Evolutionary conservation across 768 basidiomycete genomes (phyloP).

Genomic region (Phylloporus sp.): DNA sequence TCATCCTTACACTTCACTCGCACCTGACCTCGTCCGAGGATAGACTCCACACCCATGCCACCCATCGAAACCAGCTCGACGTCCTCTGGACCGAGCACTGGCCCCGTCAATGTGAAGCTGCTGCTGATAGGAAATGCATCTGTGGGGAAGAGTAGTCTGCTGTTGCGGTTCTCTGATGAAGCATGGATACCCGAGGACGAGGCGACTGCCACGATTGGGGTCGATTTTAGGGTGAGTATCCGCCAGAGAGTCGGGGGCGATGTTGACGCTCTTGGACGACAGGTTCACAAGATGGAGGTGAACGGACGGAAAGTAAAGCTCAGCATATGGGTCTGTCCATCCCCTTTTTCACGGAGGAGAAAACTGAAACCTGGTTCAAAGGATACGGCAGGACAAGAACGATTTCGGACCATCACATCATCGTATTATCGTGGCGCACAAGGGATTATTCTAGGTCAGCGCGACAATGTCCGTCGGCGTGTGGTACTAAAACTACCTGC

Average conservation of each 20-base stretch:
- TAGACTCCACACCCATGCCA: conserved; percentile 10
- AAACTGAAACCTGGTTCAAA: conserved; percentile 23
- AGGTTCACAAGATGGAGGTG: conserved; percentile 88
- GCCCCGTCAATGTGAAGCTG: conserved; percentile 68
- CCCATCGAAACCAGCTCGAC: conserved; percentile 19
- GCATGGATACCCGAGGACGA: conserved; percentile 93
- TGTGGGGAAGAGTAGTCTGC: conserved; percentile 88
- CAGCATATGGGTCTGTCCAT: conserved; percentile 85
- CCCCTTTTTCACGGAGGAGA: background rate
- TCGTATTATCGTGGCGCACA: conserved; percentile 92
- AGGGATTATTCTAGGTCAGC: conserved; percentile 67
- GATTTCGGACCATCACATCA: conserved; percentile 91
- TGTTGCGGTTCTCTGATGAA: conserved; percentile 95
- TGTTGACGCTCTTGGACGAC: conserved; percentile 5
- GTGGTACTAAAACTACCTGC: background rate
- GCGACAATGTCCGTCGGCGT: background rate
- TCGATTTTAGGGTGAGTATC: conserved; percentile 71
- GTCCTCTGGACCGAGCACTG: conserved; percentile 22
- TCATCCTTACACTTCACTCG: background rate
- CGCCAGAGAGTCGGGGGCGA: no score
- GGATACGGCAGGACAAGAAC: conserved; percentile 97
- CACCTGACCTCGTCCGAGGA: background rate
- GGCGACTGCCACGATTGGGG: conserved; percentile 78
- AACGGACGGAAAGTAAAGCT: conserved; percentile 84
- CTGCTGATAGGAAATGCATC: conserved; percentile 84